phyloP scores from a whole-genome alignment of 192 early-diverging fungal species.

The Spizellomyces punctatus region DNA sequence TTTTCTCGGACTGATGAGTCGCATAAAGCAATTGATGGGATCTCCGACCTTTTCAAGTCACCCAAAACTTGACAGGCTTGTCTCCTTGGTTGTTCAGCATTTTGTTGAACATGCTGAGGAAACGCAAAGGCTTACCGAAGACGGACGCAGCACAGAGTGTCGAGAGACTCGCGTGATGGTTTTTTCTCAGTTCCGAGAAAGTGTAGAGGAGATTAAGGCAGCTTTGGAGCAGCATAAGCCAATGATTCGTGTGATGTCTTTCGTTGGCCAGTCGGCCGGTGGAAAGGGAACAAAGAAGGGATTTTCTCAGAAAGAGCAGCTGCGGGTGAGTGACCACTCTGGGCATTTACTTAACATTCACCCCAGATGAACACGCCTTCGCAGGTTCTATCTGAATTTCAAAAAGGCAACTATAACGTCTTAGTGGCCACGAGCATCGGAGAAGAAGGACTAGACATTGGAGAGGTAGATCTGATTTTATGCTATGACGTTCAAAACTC shows the following conservation, averaged over 20 bases:
- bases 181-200: conserved; percentile 82
- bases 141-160: conserved; percentile 8
- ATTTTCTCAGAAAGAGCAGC: conserved; percentile 82
- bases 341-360: neutral
- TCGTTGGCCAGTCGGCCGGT: conserved; percentile 75
- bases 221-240: conserved; percentile 64
- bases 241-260: conserved; percentile 65
- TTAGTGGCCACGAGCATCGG: conserved; percentile 91
- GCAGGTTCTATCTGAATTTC: conserved; percentile 57
- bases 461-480: conserved; percentile 91
- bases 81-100: conserved; percentile 68
- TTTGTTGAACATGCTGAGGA: conserved; percentile 55
- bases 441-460: conserved; percentile 96
- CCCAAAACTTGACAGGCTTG: conserved; percentile 77
- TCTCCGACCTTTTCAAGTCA: conserved; percentile 48
- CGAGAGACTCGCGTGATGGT: conserved; percentile 73
- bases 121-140: conserved; percentile 1
- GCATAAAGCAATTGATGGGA: conserved; percentile 1
- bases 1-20: conserved; percentile 8
- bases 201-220: conserved; percentile 80
- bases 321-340: conserved; percentile 51
- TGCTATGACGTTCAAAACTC: conserved; percentile 83
- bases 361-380: neutral
- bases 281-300: conserved; percentile 64
- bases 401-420: conserved; percentile 76